Evolutionary conservation across 257 asterid genomes (phyloP).

Genomic region (Scutellaria minor): DNA sequence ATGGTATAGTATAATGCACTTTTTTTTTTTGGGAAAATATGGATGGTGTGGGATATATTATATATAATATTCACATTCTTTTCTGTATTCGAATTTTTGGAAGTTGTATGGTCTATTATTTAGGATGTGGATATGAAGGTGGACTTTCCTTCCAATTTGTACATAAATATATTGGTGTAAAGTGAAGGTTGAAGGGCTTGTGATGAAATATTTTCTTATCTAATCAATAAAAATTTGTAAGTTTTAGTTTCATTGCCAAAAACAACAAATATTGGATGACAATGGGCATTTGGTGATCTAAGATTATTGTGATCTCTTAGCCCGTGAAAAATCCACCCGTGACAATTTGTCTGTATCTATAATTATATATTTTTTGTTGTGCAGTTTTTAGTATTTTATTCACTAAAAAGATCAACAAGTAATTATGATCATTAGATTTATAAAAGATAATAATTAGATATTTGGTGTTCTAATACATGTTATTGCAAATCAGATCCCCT

Average conservation of each 20-base stretch:
- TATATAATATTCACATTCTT: neutral
- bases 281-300: too few relatives aligned
- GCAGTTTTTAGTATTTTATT: too few relatives aligned
- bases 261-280: neutral
- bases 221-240: too few relatives aligned
- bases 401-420: too few relatives aligned
- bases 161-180: slow-evolving; percentile 18
- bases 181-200: slow-evolving; percentile 19
- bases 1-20: slow-evolving; percentile 22
- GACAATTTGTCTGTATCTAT: too few relatives aligned
- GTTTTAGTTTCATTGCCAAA: neutral
- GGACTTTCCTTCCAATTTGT: slow-evolving; percentile 31
- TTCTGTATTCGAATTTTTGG: slow-evolving; percentile 18
- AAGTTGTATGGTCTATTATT: slow-evolving; percentile 28
- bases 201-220: slow-evolving; percentile 1
- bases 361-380: too few relatives aligned
- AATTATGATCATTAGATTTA: too few relatives aligned
- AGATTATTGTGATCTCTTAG: too few relatives aligned
- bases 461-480: too few relatives aligned
- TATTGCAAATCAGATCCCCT: too few relatives aligned
- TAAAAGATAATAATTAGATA: too few relatives aligned
- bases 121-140: slow-evolving; percentile 27
- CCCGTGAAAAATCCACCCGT: too few relatives aligned
- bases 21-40: slow-evolving; percentile 26
- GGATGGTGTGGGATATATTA: slow-evolving; percentile 31